A percentile compares a stretch with the other conserved stretches of the same genome.
These are phyloP conservation scores for Trichopus zeylanicus DNA, from an alignment of 116 monocot genomes.

Conservation along the genomic window DNA sequence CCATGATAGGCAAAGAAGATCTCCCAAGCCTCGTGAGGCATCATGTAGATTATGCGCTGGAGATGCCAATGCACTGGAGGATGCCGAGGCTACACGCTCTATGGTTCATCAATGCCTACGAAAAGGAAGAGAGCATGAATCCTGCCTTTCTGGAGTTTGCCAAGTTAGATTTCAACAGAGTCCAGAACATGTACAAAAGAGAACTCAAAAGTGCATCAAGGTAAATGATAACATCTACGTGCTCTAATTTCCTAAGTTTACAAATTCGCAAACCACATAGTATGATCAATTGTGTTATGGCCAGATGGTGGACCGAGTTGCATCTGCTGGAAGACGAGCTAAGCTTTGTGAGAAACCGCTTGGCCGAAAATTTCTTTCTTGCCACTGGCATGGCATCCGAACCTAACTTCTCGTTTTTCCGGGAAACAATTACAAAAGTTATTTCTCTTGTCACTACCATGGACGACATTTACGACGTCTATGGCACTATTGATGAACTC, in stretches of 20 bases:
- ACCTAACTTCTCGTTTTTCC: background rate
- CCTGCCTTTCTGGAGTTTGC: background rate
- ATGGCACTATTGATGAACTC: background rate
- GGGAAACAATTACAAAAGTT: background rate
- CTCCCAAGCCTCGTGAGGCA: background rate
- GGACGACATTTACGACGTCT: constrained; percentile 4
- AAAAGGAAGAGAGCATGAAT: background rate
- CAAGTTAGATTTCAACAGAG: constrained; percentile 4
- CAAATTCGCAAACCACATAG: too few relatives aligned
- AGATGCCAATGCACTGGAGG: background rate
- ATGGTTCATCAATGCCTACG: background rate
- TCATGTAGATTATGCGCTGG: background rate
- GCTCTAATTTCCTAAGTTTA: too few relatives aligned
- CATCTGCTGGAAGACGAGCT: background rate
- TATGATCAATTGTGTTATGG: too few relatives aligned
- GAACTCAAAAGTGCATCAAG: background rate
- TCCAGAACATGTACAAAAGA: background rate
- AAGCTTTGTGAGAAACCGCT: background rate
- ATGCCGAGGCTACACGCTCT: background rate
- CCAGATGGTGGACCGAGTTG: constrained; percentile 1
- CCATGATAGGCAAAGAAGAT: background rate
- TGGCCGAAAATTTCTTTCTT: background rate
- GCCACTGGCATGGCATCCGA: background rate
- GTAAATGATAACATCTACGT: background rate
- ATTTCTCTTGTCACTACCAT: background rate